Evolutionary conservation across 1,139 yeast species (phyloP).

Genomic region (Taphrina communis): DNA sequence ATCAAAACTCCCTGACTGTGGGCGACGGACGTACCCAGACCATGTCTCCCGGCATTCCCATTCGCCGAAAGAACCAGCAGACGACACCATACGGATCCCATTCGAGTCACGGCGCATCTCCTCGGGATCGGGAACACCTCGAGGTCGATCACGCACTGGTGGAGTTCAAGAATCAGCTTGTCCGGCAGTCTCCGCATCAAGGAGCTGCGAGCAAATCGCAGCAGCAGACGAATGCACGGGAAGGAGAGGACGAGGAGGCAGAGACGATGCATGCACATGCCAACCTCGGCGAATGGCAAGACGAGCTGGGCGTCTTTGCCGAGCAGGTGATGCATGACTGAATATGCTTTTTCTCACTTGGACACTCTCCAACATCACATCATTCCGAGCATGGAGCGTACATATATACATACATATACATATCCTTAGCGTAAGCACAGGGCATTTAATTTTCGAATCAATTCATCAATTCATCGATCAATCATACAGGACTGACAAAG

Average conservation of each 20-base stretch:
- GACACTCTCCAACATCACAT: too few relatives aligned
- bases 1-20: slow-evolving; percentile 10
- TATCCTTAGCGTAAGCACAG: slow-evolving; percentile 10
- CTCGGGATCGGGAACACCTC: slow-evolving; percentile 8
- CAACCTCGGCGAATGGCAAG: slow-evolving; percentile 3
- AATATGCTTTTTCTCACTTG: neutral
- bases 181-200: neutral
- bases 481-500: too few relatives aligned
- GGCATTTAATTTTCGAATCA: neutral
- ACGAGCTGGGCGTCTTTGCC: slow-evolving; percentile 16
- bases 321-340: slow-evolving; percentile 18
- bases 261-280: neutral
- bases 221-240: neutral
- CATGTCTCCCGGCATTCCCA: slow-evolving; percentile 7
- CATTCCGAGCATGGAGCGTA: neutral
- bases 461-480: too few relatives aligned
- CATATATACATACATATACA: neutral
- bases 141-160: slow-evolving; percentile 18
- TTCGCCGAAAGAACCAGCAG: neutral
- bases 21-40: slow-evolving; percentile 1
- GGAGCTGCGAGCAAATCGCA: neutral
- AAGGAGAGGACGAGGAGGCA: neutral
- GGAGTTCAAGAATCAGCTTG: slow-evolving; percentile 7
- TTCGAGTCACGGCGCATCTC: slow-evolving; percentile 13
- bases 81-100: slow-evolving; percentile 6